Percentiles rank a stretch among this genome's conserved stretches.
phyloP scores from a whole-genome alignment of 441 rosid genomes.

The Codiaeum variegatum region DNA sequence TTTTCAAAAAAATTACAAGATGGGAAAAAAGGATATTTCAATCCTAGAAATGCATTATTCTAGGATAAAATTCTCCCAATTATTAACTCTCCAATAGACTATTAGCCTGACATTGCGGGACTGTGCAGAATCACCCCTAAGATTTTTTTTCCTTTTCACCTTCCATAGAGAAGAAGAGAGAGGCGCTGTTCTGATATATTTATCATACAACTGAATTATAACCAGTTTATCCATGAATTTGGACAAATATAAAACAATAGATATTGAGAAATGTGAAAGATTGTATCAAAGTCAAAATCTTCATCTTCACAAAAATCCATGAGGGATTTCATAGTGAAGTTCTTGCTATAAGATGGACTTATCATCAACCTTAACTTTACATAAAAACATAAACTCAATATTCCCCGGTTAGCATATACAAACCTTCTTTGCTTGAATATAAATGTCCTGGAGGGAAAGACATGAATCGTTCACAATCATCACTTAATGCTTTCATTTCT shows the following conservation, averaged over 20 bases:
- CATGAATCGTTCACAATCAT: constrained; percentile 89
- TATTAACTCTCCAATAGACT: not conserved
- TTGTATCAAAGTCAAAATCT: not conserved
- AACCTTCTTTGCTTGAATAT: constrained; percentile 97
- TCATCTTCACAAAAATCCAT: constrained; percentile 12
- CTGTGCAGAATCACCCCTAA: not conserved
- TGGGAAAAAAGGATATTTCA: constrained; percentile 3
- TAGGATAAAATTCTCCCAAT: not conserved
- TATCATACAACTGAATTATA: constrained; percentile 4
- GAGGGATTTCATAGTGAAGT: not conserved
- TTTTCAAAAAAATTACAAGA: not conserved
- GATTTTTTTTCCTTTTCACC: not conserved
- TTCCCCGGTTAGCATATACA: constrained; percentile 11
- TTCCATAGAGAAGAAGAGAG: not conserved
- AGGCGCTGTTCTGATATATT: not conserved
- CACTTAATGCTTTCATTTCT: constrained; percentile 97
- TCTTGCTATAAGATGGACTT: not conserved
- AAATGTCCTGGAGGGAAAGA: constrained; percentile 85
- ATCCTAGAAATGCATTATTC: not conserved
- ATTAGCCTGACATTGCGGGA: not conserved
- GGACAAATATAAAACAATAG: not conserved
- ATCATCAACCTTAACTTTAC: not conserved
- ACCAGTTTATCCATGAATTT: not conserved
- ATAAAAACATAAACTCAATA: not conserved
- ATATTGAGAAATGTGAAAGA: not conserved